Conservation (phyloP, 257 asterid genomes). For the Penstemon davidsonii region DNA sequence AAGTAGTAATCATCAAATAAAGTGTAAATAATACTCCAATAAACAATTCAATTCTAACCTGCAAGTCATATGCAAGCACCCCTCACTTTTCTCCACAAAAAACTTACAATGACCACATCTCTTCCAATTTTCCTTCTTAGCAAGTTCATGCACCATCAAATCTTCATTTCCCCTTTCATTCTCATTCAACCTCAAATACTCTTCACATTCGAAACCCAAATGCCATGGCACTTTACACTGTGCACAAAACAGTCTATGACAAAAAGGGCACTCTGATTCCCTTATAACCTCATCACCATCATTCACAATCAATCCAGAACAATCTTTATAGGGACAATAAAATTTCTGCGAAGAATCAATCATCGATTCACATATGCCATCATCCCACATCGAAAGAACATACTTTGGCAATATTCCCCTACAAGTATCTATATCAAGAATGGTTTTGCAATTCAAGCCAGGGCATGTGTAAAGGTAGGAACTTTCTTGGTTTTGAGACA, state of each 20-base stretch:
- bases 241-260: constrained; percentile 49
- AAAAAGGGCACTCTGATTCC: constrained; percentile 50
- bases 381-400: constrained; percentile 35
- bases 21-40: too few relatives aligned
- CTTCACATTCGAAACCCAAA: constrained; percentile 40
- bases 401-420: constrained; percentile 27
- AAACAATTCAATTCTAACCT: constrained; percentile 19
- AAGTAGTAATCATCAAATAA: too few relatives aligned
- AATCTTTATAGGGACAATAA: constrained; percentile 55
- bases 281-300: constrained; percentile 29
- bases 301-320: constrained; percentile 49
- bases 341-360: constrained; percentile 36
- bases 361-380: constrained; percentile 38
- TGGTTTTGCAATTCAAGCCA: constrained; percentile 37
- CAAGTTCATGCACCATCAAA: constrained; percentile 42
- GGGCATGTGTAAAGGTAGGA: constrained; percentile 44
- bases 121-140: constrained; percentile 44
- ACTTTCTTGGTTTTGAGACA: background rate
- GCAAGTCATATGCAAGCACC: constrained; percentile 55
- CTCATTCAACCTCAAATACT: constrained; percentile 26
- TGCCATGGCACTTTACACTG: constrained; percentile 58
- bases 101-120: constrained; percentile 43
- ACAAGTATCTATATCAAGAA: constrained; percentile 35
- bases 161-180: constrained; percentile 46
- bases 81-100: constrained; percentile 41